phyloP scores from a whole-genome alignment of 2,329 filamentous ascomycete species.

The Coniochaeta sp. region DNA sequence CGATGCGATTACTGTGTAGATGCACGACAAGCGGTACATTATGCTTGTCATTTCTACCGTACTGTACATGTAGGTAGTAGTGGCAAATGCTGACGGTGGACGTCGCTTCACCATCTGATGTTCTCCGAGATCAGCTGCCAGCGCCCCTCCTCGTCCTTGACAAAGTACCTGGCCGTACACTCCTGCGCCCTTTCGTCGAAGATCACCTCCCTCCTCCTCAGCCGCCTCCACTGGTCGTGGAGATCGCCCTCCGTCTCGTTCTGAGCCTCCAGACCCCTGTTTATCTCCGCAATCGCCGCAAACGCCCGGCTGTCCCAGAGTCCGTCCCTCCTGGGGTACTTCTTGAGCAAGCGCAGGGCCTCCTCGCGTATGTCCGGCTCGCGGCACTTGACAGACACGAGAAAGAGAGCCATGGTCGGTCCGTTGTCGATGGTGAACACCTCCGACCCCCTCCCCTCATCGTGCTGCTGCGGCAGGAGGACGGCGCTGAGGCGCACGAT shows the following conservation, averaged over 20 bases:
- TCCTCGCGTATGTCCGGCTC: constrained; percentile 29
- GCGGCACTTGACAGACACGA: constrained; percentile 32
- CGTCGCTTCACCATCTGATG: background rate
- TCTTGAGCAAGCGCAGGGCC: constrained; percentile 29
- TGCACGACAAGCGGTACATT: no score
- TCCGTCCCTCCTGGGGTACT: constrained; percentile 34
- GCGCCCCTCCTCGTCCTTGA: background rate
- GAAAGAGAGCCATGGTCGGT: constrained; percentile 35
- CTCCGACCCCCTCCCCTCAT: constrained; percentile 18
- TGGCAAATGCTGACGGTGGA: no score
- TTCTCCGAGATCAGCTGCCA: background rate
- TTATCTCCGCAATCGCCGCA: constrained; percentile 28
- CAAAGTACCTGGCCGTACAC: constrained; percentile 2
- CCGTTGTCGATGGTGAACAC: constrained; percentile 37
- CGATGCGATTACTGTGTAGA: no score
- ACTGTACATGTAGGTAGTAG: no score
- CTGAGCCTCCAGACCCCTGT: constrained; percentile 25
- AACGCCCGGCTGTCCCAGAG: constrained; percentile 31
- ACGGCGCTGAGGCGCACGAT: constrained; percentile 29
- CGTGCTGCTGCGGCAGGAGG: constrained; percentile 21
- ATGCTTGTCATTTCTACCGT: no score
- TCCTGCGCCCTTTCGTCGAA: constrained; percentile 23
- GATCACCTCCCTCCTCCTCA: constrained; percentile 27
- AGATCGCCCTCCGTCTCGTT: constrained; percentile 23
- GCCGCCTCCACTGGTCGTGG: constrained; percentile 29